Evolutionary conservation across 2,329 filamentous ascomycete species (phyloP).

Genomic region (Raffaelea ambrosiae): DNA sequence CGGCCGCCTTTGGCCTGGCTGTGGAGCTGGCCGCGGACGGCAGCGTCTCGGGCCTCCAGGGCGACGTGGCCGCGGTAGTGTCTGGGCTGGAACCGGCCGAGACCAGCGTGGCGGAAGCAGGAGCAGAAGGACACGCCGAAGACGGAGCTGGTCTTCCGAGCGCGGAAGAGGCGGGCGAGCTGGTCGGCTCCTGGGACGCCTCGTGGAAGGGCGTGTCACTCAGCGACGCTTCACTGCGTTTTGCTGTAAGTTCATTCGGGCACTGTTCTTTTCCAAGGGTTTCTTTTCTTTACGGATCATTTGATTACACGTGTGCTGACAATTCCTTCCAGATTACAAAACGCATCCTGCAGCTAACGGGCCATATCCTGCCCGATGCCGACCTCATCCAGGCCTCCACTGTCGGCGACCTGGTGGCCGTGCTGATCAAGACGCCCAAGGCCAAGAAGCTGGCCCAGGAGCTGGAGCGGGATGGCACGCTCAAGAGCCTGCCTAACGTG

Average conservation of each 20-base stretch:
- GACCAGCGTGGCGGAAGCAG: slow-evolving; percentile 7
- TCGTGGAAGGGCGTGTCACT: slow-evolving; percentile 53
- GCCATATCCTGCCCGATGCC: slow-evolving; percentile 64
- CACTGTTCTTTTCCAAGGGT: slow-evolving; percentile 6
- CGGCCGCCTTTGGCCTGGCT: slow-evolving; percentile 24
- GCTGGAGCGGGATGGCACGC: slow-evolving; percentile 36
- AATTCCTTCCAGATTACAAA: slow-evolving; percentile 82
- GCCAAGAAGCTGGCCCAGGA: slow-evolving; percentile 55
- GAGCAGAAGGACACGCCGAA: neutral
- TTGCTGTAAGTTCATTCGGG: slow-evolving; percentile 58
- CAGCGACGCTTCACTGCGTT: slow-evolving; percentile 53
- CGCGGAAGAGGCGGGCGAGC: slow-evolving; percentile 30
- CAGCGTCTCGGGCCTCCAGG: slow-evolving; percentile 19
- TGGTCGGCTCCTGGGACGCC: slow-evolving; percentile 38
- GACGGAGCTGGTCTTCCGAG: too few species aligned
- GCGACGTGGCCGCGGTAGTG: slow-evolving; percentile 23
- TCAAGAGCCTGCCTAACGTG: slow-evolving; percentile 59
- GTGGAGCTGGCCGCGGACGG: slow-evolving; percentile 31
- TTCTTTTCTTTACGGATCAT: neutral
- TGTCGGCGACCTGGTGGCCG: slow-evolving; percentile 44
- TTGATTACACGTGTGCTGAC: too few species aligned
- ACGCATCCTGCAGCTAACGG: slow-evolving; percentile 73
- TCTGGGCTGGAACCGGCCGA: slow-evolving; percentile 14
- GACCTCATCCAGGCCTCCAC: slow-evolving; percentile 49
- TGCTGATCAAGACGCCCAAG: slow-evolving; percentile 45